phyloP scores from a whole-genome alignment of 2,329 filamentous ascomycete genomes.

The Colletotrichum sp. region DNA sequence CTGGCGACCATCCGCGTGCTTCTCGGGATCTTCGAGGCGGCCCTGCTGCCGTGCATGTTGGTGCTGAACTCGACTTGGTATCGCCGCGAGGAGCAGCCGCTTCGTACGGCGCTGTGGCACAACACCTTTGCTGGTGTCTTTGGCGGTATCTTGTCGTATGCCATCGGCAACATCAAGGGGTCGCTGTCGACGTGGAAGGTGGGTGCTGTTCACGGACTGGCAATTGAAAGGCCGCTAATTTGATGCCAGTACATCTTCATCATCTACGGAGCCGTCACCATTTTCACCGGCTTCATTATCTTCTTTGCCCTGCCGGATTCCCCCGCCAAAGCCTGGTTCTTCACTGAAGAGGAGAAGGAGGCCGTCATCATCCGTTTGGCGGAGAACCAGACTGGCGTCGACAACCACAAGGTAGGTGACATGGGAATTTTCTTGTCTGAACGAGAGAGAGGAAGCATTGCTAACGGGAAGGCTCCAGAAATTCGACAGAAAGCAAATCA shows the following conservation, averaged over 20 bases:
- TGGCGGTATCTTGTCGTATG: slow-evolving; percentile 58
- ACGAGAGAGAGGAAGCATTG: background rate
- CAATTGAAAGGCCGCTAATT: slow-evolving; percentile 18
- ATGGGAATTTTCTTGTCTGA: background rate
- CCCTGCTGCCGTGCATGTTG: slow-evolving; percentile 50
- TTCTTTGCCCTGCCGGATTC: slow-evolving; percentile 64
- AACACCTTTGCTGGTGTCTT: slow-evolving; percentile 40
- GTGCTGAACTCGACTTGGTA: slow-evolving; percentile 56
- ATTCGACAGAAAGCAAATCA: slow-evolving; percentile 72
- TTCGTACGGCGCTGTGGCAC: slow-evolving; percentile 73
- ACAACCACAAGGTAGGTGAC: slow-evolving; percentile 52
- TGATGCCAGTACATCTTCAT: slow-evolving; percentile 59
- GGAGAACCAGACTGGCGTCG: slow-evolving; percentile 77
- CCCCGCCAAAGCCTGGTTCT: slow-evolving; percentile 55
- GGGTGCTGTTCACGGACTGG: slow-evolving; percentile 48
- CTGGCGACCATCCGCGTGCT: slow-evolving; percentile 26
- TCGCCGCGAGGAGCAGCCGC: slow-evolving; percentile 60
- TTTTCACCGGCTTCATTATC: slow-evolving; percentile 62
- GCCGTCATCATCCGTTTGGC: slow-evolving; percentile 75
- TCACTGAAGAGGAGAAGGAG: slow-evolving; percentile 70
- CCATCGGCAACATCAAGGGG: slow-evolving; percentile 32
- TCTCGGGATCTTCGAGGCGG: slow-evolving; percentile 25
- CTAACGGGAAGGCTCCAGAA: slow-evolving; percentile 43
- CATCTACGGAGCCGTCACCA: slow-evolving; percentile 65
- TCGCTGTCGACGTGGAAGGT: slow-evolving; percentile 20